Percentiles rank a stretch among this genome's conserved stretches.
Evolutionary conservation across 805 yeast genomes (phyloP).

Genomic region (Candida glaebosa): DNA sequence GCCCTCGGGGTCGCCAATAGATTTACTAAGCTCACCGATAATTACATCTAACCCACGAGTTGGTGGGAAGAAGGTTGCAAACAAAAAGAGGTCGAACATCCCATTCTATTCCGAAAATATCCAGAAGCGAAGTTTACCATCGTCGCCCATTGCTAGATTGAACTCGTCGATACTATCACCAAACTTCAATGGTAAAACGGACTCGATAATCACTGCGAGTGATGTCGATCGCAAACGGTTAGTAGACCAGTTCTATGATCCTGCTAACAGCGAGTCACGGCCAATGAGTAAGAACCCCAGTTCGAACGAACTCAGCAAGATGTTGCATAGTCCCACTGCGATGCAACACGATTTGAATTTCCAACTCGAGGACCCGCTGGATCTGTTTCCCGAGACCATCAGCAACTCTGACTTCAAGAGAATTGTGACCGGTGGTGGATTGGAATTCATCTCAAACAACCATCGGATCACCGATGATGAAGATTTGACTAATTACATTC

Average conservation of each 20-base stretch:
- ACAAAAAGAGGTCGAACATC: not conserved
- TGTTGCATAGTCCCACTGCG: conserved; percentile 2
- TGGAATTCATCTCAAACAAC: conserved; percentile 11
- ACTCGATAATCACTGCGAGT: conserved; percentile 2
- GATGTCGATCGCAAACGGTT: conserved; percentile 26
- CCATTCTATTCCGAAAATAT: not conserved
- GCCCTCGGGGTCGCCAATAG: not conserved
- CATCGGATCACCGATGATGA: conserved; percentile 17
- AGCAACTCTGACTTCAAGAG: conserved; percentile 11
- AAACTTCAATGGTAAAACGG: not conserved
- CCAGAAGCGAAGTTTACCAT: not conserved
- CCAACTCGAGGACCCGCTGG: conserved; percentile 1
- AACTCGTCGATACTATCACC: not conserved
- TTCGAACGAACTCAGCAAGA: conserved; percentile 1
- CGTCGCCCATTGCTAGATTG: not conserved
- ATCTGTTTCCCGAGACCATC: conserved; percentile 2
- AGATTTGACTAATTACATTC: conserved; percentile 23
- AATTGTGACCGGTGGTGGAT: conserved; percentile 19
- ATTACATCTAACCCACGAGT: not conserved
- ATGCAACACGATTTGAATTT: not conserved
- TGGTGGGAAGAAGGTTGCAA: not conserved
- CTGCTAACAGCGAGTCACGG: conserved; percentile 18
- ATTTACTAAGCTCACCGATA: not conserved
- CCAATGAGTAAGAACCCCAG: not conserved
- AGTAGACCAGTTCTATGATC: conserved; percentile 39